Conservation (phyloP, 106 monocot species). For the Triglochin maritima region DNA sequence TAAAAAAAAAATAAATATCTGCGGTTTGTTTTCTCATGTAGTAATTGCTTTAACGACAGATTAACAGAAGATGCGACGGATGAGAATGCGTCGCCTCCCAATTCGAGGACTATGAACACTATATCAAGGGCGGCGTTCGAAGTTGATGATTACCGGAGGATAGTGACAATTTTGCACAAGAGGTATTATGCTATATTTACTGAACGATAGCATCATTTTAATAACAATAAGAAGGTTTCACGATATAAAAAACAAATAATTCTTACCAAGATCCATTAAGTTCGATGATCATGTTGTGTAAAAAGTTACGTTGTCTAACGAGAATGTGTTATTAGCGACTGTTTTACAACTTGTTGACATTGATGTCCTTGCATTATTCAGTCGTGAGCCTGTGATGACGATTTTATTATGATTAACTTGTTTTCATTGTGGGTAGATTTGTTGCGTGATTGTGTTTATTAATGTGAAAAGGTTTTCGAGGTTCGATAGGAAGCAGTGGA, state of each 20-base stretch:
- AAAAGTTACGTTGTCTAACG: too few species aligned
- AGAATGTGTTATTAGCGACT: too few species aligned
- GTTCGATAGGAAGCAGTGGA: constrained; percentile 62
- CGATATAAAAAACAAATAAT: background rate
- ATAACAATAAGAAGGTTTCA: too few species aligned
- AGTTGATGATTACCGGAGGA: constrained; percentile 69
- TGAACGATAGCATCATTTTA: too few species aligned
- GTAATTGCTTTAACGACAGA: background rate
- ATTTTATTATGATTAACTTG: background rate
- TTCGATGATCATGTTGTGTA: background rate
- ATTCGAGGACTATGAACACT: constrained; percentile 45
- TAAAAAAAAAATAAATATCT: background rate
- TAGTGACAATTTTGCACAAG: constrained; percentile 48
- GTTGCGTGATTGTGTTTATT: too few species aligned
- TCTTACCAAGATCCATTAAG: background rate
- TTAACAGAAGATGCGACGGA: constrained; percentile 12
- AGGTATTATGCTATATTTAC: constrained; percentile 19
- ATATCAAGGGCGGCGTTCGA: constrained; percentile 75
- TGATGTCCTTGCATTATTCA: background rate
- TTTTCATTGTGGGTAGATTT: background rate
- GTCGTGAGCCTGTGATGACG: background rate
- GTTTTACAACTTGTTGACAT: background rate
- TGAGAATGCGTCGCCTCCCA: constrained; percentile 18
- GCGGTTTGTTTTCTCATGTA: background rate
- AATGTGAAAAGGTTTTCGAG: constrained; percentile 45